These are phyloP conservation scores for Naumovozyma dairenensis DNA, from an alignment of 805 yeast species.

Conservation along the genomic window DNA sequence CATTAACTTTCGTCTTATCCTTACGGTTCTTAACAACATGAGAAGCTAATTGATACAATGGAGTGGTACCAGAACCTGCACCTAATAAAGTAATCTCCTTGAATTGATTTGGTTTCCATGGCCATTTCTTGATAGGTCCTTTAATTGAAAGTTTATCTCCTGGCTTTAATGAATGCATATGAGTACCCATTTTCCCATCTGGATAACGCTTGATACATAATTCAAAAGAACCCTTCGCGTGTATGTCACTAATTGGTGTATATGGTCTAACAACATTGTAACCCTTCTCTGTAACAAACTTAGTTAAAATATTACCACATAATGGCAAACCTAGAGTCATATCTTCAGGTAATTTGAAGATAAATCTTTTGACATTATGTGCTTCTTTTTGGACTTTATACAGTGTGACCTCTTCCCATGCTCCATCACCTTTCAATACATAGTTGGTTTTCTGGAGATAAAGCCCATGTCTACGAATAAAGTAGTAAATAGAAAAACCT, in stretches of 20 bases:
- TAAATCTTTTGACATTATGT: conserved; percentile 55
- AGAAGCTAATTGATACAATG: conserved; percentile 78
- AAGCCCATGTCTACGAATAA: conserved; percentile 5
- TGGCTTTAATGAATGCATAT: conserved; percentile 57
- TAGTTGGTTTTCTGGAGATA: conserved; percentile 30
- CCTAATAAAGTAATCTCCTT: conserved; percentile 75
- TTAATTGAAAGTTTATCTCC: conserved; percentile 82
- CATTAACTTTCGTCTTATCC: conserved; percentile 81
- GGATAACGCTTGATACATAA: conserved; percentile 79
- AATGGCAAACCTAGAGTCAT: conserved; percentile 64
- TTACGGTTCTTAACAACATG: conserved; percentile 67
- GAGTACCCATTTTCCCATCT: conserved; percentile 74
- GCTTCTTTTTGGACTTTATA: conserved; percentile 37
- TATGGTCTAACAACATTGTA: conserved; percentile 77
- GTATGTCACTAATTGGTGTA: conserved; percentile 74
- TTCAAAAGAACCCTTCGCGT: conserved; percentile 63
- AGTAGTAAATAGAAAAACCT: conserved; percentile 17
- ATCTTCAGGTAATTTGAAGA: conserved; percentile 62
- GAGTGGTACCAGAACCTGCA: conserved; percentile 96
- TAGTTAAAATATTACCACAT: conserved; percentile 75
- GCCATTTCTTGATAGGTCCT: conserved; percentile 90
- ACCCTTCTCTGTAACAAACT: conserved; percentile 76
- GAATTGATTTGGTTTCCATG: conserved; percentile 80
- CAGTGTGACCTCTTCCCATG: conserved; percentile 64
- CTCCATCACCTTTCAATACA: conserved; percentile 50